Evolutionary conservation across 2,329 filamentous ascomycete species (phyloP).

Genomic region (Venturia aucupariae): DNA sequence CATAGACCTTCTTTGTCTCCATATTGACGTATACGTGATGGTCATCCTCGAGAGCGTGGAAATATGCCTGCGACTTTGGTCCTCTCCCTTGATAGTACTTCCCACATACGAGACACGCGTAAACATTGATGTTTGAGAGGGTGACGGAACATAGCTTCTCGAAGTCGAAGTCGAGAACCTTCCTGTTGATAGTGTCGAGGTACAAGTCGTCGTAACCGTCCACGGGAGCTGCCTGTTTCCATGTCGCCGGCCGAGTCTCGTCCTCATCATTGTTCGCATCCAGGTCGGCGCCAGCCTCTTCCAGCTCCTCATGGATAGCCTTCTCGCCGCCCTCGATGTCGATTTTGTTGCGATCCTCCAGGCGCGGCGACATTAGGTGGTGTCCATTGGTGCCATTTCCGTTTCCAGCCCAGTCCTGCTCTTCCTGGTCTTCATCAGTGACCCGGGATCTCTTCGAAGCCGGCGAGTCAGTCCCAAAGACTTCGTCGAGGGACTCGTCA

Average conservation of each 20-base stretch:
- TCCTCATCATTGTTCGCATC: slow-evolving; percentile 26
- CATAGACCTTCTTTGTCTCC: slow-evolving; percentile 82
- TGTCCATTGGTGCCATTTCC: slow-evolving; percentile 23
- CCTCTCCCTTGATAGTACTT: slow-evolving; percentile 94
- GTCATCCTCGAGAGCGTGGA: slow-evolving; percentile 87
- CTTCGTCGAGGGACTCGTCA: slow-evolving; percentile 35
- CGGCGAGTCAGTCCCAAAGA: slow-evolving; percentile 33
- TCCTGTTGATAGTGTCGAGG: slow-evolving; percentile 90
- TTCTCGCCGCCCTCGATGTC: slow-evolving; percentile 28
- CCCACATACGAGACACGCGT: slow-evolving; percentile 95
- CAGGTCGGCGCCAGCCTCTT: slow-evolving; percentile 26
- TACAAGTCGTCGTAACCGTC: slow-evolving; percentile 93
- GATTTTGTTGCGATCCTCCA: slow-evolving; percentile 21
- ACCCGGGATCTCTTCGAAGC: slow-evolving; percentile 39
- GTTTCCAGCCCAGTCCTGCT: slow-evolving; percentile 19
- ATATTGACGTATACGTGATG: slow-evolving; percentile 99
- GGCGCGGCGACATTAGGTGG: slow-evolving; percentile 22
- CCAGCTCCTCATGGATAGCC: slow-evolving; percentile 28
- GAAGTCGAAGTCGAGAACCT: slow-evolving; percentile 94
- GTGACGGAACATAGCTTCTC: slow-evolving; percentile 96
- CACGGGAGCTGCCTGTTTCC: slow-evolving; percentile 66
- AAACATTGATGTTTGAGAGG: slow-evolving; percentile 96
- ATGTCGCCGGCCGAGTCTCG: slow-evolving; percentile 33
- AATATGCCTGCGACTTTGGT: slow-evolving; percentile 91
- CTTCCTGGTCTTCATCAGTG: slow-evolving; percentile 32